Evolutionary conservation across 768 basidiomycete genomes (phyloP).

Genomic region (Naganishia vishniacii): DNA sequence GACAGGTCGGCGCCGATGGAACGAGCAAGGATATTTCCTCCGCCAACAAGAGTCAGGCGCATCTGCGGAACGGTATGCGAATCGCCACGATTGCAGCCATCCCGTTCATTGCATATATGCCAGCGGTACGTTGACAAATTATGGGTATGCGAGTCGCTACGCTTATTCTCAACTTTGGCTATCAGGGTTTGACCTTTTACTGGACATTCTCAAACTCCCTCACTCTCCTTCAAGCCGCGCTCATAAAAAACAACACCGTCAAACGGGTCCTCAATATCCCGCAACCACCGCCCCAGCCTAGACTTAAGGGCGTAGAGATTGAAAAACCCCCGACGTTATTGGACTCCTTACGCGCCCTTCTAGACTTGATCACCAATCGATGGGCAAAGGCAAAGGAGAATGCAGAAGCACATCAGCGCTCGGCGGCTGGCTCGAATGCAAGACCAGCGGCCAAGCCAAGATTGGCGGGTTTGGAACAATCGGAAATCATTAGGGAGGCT

Average conservation of each 20-base stretch:
- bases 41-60: slow-evolving; percentile 54
- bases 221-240: slow-evolving; percentile 55
- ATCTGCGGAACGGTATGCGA: slow-evolving; percentile 65
- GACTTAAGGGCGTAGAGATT: slow-evolving; percentile 8
- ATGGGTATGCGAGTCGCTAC: too few relatives aligned
- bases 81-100: slow-evolving; percentile 56
- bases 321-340: slow-evolving; percentile 23
- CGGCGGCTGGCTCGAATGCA: neutral
- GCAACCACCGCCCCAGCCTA: slow-evolving; percentile 19
- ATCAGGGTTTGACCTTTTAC: slow-evolving; percentile 59
- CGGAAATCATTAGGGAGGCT: slow-evolving; percentile 27
- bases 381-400: slow-evolving; percentile 12
- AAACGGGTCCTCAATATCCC: slow-evolving; percentile 48
- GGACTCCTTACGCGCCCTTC: slow-evolving; percentile 1
- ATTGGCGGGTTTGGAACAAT: slow-evolving; percentile 12
- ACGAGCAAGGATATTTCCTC: slow-evolving; percentile 34
- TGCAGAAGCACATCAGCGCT: neutral
- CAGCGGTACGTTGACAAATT: slow-evolving; percentile 65
- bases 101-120: slow-evolving; percentile 59
- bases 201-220: slow-evolving; percentile 56
- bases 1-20: slow-evolving; percentile 57
- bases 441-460: neutral
- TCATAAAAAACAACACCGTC: slow-evolving; percentile 53
- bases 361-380: slow-evolving; percentile 2
- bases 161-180: neutral